These are phyloP conservation scores for Lineolata rhizophorae DNA, from an alignment of 495 filamentous ascomycete species.

Conservation along the genomic window DNA sequence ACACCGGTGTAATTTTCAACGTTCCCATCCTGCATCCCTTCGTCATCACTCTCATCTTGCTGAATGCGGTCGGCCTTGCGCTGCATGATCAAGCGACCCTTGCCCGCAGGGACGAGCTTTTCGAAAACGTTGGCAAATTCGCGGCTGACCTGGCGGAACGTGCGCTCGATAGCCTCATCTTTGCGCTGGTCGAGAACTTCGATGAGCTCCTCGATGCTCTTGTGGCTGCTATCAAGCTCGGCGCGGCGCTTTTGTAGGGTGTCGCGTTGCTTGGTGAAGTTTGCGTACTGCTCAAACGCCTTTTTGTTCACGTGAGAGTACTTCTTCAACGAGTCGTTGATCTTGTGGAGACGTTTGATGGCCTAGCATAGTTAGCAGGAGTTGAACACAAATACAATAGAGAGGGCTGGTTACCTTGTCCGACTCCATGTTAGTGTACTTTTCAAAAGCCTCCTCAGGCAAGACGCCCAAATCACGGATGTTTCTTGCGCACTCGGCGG, in stretches of 20 bases:
- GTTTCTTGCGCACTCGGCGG: constrained; percentile 57
- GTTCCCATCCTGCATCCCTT: constrained; percentile 16
- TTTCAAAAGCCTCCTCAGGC: constrained; percentile 83
- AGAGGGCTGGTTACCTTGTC: constrained; percentile 32
- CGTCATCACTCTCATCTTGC: constrained; percentile 35
- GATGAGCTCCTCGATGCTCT: constrained; percentile 78
- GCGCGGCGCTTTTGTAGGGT: constrained; percentile 55
- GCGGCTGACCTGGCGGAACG: constrained; percentile 88
- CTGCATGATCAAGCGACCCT: constrained; percentile 82
- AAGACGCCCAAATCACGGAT: constrained; percentile 86
- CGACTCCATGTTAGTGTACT: constrained; percentile 59
- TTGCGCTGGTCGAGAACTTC: constrained; percentile 83
- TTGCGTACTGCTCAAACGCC: constrained; percentile 96
- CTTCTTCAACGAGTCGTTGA: constrained; percentile 85
- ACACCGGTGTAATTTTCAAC: constrained; percentile 96
- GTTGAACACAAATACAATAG: constrained; percentile 1
- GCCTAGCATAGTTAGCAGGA: constrained; percentile 25
- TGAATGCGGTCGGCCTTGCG: constrained; percentile 52
- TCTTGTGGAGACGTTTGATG: constrained; percentile 70
- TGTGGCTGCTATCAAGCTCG: constrained; percentile 66
- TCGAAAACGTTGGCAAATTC: constrained; percentile 88
- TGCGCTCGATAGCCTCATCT: constrained; percentile 88
- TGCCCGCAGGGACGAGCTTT: constrained; percentile 81
- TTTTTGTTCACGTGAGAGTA: constrained; percentile 98
- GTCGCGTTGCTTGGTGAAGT: constrained; percentile 80